These are phyloP conservation scores for Lenwebbia sp. DNA, from an alignment of 345 rosid genomes.

Conservation along the genomic window DNA sequence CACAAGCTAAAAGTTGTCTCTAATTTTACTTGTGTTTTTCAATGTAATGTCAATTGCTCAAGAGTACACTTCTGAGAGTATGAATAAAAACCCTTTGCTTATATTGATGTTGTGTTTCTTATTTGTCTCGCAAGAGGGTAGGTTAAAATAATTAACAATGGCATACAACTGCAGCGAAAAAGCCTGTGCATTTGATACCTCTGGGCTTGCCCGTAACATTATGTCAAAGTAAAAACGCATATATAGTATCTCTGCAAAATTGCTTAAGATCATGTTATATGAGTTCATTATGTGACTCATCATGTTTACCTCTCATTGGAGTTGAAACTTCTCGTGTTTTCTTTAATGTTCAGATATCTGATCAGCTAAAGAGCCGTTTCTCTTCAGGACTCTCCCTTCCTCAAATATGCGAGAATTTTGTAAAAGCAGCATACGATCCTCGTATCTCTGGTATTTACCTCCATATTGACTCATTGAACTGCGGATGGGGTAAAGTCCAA, in stretches of 20 bases:
- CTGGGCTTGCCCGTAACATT: neutral
- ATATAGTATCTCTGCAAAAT: neutral
- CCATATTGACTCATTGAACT: constrained; percentile 68
- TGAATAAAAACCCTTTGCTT: neutral
- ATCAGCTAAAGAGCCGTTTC: constrained; percentile 91
- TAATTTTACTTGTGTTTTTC: neutral
- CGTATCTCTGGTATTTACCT: constrained; percentile 85
- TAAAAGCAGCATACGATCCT: constrained; percentile 92
- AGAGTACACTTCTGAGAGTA: neutral
- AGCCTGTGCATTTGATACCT: neutral
- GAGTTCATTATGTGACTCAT: neutral
- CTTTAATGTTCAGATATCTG: constrained; percentile 64
- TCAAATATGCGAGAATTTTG: constrained; percentile 74
- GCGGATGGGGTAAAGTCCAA: constrained; percentile 96
- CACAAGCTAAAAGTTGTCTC: neutral
- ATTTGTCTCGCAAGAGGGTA: neutral
- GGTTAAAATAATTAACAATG: neutral
- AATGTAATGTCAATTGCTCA: neutral
- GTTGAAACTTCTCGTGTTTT: neutral
- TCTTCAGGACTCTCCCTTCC: constrained; percentile 78
- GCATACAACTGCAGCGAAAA: neutral
- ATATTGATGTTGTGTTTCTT: neutral
- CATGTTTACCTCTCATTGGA: neutral
- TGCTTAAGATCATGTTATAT: neutral
- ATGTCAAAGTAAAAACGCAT: neutral